Conservation (phyloP, 2,329 filamentous ascomycete species). For the Colletotrichum cereale region DNA sequence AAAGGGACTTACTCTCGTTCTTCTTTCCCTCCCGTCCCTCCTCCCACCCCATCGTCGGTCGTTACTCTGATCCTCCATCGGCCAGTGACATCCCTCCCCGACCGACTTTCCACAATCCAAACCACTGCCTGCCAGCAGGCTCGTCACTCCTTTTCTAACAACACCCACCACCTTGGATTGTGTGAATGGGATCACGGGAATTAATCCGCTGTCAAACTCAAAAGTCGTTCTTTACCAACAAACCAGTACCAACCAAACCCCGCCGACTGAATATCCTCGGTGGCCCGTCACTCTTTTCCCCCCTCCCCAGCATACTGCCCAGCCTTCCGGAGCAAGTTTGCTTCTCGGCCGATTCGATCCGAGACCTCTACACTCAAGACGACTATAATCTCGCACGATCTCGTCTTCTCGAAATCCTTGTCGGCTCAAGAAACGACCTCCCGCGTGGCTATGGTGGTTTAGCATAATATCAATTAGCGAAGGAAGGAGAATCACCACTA, state of each 20-base stretch:
- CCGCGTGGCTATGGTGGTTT: slow-evolving; percentile 31
- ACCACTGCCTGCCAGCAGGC: slow-evolving; percentile 67
- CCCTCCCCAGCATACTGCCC: slow-evolving; percentile 1
- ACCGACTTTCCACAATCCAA: slow-evolving; percentile 53
- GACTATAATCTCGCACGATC: background rate
- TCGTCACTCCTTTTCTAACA: slow-evolving; percentile 65
- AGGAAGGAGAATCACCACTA: slow-evolving; percentile 31
- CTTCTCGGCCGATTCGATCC: slow-evolving; percentile 7
- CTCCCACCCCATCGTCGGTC: slow-evolving; percentile 47
- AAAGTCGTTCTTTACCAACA: slow-evolving; percentile 49
- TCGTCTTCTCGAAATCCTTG: background rate
- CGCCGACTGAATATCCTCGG: slow-evolving; percentile 10
- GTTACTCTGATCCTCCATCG: slow-evolving; percentile 44
- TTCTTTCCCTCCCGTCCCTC: slow-evolving; percentile 44
- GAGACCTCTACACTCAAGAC: slow-evolving; percentile 1
- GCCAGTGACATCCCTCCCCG: slow-evolving; percentile 42
- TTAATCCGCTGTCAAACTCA: slow-evolving; percentile 43
- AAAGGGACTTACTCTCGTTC: slow-evolving; percentile 41
- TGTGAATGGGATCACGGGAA: slow-evolving; percentile 32
- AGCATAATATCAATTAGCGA: slow-evolving; percentile 21
- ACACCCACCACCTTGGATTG: slow-evolving; percentile 35
- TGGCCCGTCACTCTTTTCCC: slow-evolving; percentile 21
- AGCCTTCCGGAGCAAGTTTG: background rate
- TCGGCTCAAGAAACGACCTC: background rate
- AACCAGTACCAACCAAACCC: background rate